Base-by-base conservation (phyloP, 164 flowering plant species). In the Pachysandra terminalis region DNA sequence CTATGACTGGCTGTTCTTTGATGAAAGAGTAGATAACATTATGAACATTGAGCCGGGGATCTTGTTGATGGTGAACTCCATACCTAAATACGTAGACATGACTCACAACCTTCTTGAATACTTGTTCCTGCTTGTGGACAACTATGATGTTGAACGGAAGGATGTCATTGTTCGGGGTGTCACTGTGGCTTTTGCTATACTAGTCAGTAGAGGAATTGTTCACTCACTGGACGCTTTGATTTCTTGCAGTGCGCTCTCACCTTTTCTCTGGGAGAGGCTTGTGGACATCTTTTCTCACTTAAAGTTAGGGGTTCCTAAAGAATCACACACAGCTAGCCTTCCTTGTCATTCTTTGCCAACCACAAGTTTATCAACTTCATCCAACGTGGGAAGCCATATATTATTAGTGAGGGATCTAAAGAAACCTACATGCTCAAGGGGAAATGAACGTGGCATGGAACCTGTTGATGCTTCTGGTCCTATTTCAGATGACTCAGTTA, bases 1-100 rank as follows among this genome's bases (percentile, higher is more conserved):
- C 68, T 95, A 84, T 71, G 98, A 95, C 71, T 95, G 97, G 97
- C 78, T 95, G n/a, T 95, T 92, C 81, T 95, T 84, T 69, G 87
- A 90, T 76, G 90, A 86, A 54, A 81, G 67, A 37, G 71, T 79
- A 9, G 97, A 95, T 57, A 87, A 85, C 68, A 70, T 90, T 37
- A 90, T 95, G 97, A 92, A 90, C 68, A 81, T 92, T 56, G 98
- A 95, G 78, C 97, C 97, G 28, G 97, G 88, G 16, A 77, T 92
- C 65, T 68, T 92, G 26, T 73, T 95, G 78, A 87, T 92, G 89
- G 86, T 90, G 52, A 74, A 83, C 67, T 90, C 97, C 25, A 71
- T 95, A 23, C 91, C 90, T 0, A 68, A 69, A 57, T 88, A 95
- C 65, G 71, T 85, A 55, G 91, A 88, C 61, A 80, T 90, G 32